Evolutionary conservation across 805 yeast genomes (phyloP), one percentile per base, ranked within the genome.

Genomic region (Kluyveromyces siamensis): DNA sequence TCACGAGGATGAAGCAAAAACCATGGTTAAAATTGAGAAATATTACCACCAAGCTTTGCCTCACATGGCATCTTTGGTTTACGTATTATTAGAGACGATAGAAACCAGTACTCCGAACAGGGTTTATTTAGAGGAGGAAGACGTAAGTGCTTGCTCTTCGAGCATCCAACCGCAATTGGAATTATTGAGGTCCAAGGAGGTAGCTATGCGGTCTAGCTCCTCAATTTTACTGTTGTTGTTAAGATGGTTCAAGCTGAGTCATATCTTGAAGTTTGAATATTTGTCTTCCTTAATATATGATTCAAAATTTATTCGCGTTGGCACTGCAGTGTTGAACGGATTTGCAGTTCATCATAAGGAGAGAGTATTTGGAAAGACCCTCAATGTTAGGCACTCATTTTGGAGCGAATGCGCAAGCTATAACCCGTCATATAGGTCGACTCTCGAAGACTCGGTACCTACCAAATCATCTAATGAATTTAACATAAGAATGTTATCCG

Each of bases 211-310:
- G 54, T 76, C 83, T 4, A 68, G 83, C 2, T 70, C 83, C 0
- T 76, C 77, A 1, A 73, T 80, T 1, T 48, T 87, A 1, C 55
- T 68, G 10, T 56, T 78, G 18, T 60, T 93, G 18, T 61, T 83
- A 35, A 76, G 75, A 56, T 90, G 97, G 96, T 83, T 87, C 62
- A 86, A 85, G 60, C 63, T 75, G 9, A 83, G 80, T 41, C 96
- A 93, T 62, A 69, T 88, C 2, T 63, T 90, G 53, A 90, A 91
- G 62, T 82, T 75, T 62, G 95, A 88, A 61, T 86, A 83, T 56
- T 68, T 91, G 13, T 65, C 84, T 7, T 76, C 86, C 0, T 61
- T 90, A 40, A 63, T 93, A 25, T 85, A 83, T 63, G 98, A 93
- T 62, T 77, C 83, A 27, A 80, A 81, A 50, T 84, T 57, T 49